Conservation (phyloP, 768 basidiomycete species). For the Termitomyces sp. region DNA sequence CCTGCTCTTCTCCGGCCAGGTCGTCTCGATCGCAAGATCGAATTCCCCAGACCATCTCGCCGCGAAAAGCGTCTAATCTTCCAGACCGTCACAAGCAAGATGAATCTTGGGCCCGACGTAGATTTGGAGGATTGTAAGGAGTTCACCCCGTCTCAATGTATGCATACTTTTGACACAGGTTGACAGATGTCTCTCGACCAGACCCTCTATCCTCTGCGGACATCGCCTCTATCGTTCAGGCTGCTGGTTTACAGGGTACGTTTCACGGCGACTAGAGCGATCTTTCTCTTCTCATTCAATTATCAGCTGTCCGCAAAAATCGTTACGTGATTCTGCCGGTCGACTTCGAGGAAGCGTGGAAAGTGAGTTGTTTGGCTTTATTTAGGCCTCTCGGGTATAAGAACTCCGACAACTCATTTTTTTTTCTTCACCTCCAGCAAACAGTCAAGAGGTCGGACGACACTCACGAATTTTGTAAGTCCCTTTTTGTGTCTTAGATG, state of each 20-base stretch:
- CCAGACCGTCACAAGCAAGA: conserved; percentile 95
- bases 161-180: conserved; percentile 10
- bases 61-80: conserved; percentile 96
- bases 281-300: conserved; percentile 8
- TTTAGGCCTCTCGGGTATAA: conserved; percentile 31
- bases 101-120: conserved; percentile 97
- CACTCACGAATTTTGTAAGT: conserved; percentile 94
- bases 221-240: conserved; percentile 93
- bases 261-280: neutral
- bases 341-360: conserved; percentile 99
- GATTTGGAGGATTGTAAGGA: conserved; percentile 95
- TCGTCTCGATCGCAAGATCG: conserved; percentile 97
- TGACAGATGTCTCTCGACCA: conserved; percentile 89
- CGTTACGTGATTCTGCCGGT: conserved; percentile 95
- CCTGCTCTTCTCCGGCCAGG: conserved; percentile 97
- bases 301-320: conserved; percentile 91
- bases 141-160: neutral
- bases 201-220: conserved; percentile 95
- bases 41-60: conserved; percentile 92
- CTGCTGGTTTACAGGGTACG: conserved; percentile 92
- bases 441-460: conserved; percentile 95
- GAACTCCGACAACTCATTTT: conserved; percentile 19
- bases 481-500: neutral
- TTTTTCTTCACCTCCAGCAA: conserved; percentile 59
- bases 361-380: conserved; percentile 73